Base-by-base conservation (phyloP, 2,329 filamentous ascomycete genomes). In the Decorospora gaudefroyi region DNA sequence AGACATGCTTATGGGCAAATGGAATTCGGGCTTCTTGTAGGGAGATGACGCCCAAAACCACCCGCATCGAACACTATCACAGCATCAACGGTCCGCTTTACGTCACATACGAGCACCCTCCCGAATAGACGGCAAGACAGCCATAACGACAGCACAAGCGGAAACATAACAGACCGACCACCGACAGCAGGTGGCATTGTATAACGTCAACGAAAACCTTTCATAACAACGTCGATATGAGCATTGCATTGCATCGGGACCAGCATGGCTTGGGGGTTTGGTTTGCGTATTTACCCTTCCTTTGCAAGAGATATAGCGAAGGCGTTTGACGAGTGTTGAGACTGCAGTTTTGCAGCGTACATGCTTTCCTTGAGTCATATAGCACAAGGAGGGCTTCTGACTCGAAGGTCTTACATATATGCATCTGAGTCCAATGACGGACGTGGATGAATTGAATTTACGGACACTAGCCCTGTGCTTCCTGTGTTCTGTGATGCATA, bases 1-100 rank as follows among this genome's bases (percentile, higher is more conserved):
- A 55, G 93, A 99, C 72, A 87, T 95, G 65, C 74, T 97, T 27
- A 76, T 95, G 44, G 76, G 67, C 33, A 64, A 59, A 28, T 57
- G 56, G 46, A 59, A 61, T 27, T 57, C 55, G 7, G 53, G 49
- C 6, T 68, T 68, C 47, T 55, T 70, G 57, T 70, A 56, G 37
- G 26, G 19, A 31, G 21, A 31, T 18, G 13, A 32, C 8, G 28
- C 23, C 25, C 18, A 32, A 11, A 17, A 27, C 33, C 37, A 26
- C n/a, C 41, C 32, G 12, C 12, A 32, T 31, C 23, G 25, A 31
- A 32, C 15, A n/a, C 21, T 15, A 19, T 15, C 42, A 23, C n/a
- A 21, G 17, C 27, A 25, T 13, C 31, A 31, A 16, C 22, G 15
- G 12, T 36, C 23, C 3, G 16, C 21, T 12, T 18, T 13, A 27